Conservation (phyloP, 2,329 filamentous ascomycete species). For the Fusarium sp. region DNA sequence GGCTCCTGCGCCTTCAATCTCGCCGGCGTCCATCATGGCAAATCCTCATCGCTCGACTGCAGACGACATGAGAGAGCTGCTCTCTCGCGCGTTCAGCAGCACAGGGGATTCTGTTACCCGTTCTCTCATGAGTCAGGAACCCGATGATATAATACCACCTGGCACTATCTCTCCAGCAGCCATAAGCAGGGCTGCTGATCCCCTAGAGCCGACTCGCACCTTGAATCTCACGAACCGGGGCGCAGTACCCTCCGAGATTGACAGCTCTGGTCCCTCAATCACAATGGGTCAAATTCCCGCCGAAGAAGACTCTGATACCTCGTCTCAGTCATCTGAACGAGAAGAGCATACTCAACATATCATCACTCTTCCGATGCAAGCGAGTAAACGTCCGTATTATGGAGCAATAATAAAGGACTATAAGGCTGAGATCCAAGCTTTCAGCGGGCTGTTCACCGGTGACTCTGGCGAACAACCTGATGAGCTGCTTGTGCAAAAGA, state of each 20-base stretch:
- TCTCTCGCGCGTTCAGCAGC: constrained; percentile 34
- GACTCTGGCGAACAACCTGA: constrained; percentile 55
- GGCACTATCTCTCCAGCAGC: constrained; percentile 54
- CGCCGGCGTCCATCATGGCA: constrained; percentile 44
- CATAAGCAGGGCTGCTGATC: constrained; percentile 48
- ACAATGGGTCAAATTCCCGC: constrained; percentile 43
- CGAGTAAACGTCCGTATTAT: constrained; percentile 64
- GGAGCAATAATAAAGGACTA: constrained; percentile 59
- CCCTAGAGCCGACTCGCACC: constrained; percentile 35
- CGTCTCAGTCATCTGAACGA: constrained; percentile 28
- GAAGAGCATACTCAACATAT: constrained; percentile 54
- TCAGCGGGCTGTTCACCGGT: constrained; percentile 56
- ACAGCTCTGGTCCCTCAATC: constrained; percentile 42
- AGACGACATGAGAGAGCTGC: constrained; percentile 36
- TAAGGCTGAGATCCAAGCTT: constrained; percentile 58
- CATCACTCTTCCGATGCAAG: constrained; percentile 67
- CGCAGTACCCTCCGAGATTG: constrained; percentile 27
- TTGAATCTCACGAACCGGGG: constrained; percentile 37
- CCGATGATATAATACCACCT: constrained; percentile 38
- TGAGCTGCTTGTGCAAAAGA: constrained; percentile 53
- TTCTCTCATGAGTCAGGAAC: constrained; percentile 36
- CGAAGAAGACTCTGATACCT: constrained; percentile 40
- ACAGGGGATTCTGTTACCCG: constrained; percentile 30
- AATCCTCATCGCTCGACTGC: constrained; percentile 36
- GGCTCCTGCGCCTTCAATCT: constrained; percentile 41